Conservation (phyloP, 495 filamentous ascomycete species). For the Letharia columbiana region DNA sequence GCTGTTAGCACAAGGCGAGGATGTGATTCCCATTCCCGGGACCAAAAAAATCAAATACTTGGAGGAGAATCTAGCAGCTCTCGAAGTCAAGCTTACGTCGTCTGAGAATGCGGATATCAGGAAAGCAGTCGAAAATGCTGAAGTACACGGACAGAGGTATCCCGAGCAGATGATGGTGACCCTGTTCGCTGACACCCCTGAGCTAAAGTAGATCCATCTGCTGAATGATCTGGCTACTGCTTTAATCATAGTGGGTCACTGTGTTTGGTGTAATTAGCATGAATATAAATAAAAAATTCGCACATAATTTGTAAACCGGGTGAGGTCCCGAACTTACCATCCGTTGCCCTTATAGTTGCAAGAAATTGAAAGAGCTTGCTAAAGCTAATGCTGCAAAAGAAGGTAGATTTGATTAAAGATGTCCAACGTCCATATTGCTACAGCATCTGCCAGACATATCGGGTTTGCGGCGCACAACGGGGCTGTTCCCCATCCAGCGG, state of each 20-base stretch:
- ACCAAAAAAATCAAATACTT: slow-evolving; percentile 48
- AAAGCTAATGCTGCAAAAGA: too few relatives aligned
- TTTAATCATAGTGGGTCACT: neutral
- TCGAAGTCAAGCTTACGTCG: slow-evolving; percentile 38
- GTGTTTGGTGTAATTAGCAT: neutral
- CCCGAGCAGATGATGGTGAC: slow-evolving; percentile 20
- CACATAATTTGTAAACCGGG: neutral
- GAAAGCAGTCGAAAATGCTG: slow-evolving; percentile 34
- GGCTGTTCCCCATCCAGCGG: too few relatives aligned
- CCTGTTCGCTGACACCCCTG: slow-evolving; percentile 21
- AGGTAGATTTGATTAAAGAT: too few relatives aligned
- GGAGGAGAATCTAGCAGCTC: slow-evolving; percentile 47
- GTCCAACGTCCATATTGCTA: too few relatives aligned
- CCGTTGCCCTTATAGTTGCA: neutral
- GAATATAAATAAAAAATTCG: neutral
- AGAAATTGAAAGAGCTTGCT: too few relatives aligned
- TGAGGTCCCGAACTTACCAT: neutral
- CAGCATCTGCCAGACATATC: too few relatives aligned
- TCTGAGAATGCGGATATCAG: slow-evolving; percentile 44
- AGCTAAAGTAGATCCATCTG: slow-evolving; percentile 8
- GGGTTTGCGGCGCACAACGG: too few relatives aligned
- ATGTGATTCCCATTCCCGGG: slow-evolving; percentile 51
- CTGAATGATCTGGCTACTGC: neutral
- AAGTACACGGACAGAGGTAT: slow-evolving; percentile 35
- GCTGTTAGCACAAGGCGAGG: slow-evolving; percentile 43